Evolutionary conservation across 2,329 filamentous ascomycete species (phyloP).

Genomic region (Monosporascus sp.): DNA sequence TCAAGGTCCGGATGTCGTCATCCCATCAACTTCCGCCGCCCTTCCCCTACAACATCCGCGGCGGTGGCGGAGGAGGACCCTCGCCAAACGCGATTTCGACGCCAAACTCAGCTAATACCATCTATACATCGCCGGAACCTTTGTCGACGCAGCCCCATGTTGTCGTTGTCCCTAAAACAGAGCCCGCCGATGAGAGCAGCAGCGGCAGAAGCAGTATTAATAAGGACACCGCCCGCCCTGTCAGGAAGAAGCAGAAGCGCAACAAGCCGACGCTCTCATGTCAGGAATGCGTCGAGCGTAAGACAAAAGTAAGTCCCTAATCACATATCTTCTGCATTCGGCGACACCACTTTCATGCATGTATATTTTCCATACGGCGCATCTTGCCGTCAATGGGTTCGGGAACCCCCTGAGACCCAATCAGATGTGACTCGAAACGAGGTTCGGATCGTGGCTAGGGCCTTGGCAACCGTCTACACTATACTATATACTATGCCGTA

Average conservation of each 20-base stretch:
- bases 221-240: slow-evolving; percentile 27
- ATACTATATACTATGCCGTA: background rate
- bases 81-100: slow-evolving; percentile 21
- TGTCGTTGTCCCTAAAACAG: slow-evolving; percentile 22
- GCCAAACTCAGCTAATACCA: slow-evolving; percentile 21
- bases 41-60: slow-evolving; percentile 14
- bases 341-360: background rate
- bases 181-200: slow-evolving; percentile 23
- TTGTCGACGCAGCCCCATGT: slow-evolving; percentile 13
- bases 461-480: background rate
- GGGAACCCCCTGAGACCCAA: background rate
- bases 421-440: background rate
- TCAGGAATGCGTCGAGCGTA: slow-evolving; percentile 73
- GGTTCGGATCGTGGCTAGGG: background rate
- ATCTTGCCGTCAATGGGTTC: background rate
- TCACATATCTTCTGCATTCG: slow-evolving; percentile 1
- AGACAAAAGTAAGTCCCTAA: slow-evolving; percentile 61
- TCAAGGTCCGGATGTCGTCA: slow-evolving; percentile 20
- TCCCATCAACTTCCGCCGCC: slow-evolving; percentile 20
- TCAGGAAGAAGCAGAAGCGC: slow-evolving; percentile 70
- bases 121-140: slow-evolving; percentile 21
- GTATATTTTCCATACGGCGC: background rate
- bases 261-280: slow-evolving; percentile 81
- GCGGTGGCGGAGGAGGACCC: slow-evolving; percentile 22
- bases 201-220: slow-evolving; percentile 18